Conservation (phyloP, 2,329 filamentous ascomycete genomes). For the Exophiala bonariae region DNA sequence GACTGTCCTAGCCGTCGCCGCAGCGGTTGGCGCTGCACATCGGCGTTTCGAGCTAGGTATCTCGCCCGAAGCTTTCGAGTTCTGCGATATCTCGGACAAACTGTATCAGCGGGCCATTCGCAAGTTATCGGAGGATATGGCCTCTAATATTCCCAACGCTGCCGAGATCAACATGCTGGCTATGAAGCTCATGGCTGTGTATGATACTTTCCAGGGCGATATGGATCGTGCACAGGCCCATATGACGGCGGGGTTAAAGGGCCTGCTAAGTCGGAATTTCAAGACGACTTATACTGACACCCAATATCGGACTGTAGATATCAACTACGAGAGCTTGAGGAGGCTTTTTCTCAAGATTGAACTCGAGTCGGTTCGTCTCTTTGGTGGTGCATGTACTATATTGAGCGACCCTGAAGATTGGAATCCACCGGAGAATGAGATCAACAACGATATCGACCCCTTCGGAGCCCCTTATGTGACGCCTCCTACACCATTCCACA, state of each 20-base stretch:
- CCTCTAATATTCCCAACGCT: constrained; percentile 12
- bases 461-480: too few relatives aligned
- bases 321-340: constrained; percentile 20
- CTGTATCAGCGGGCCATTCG: constrained; percentile 21
- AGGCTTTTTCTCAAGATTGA: constrained; percentile 22
- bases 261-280: constrained; percentile 19
- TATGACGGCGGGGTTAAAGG: constrained; percentile 22
- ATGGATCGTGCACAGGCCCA: constrained; percentile 20
- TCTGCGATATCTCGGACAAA: constrained; percentile 25
- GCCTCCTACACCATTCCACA: neutral
- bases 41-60: constrained; percentile 27
- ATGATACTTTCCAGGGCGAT: constrained; percentile 28
- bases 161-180: constrained; percentile 26
- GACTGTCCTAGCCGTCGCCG: constrained; percentile 22
- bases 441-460: too few relatives aligned
- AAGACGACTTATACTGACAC: constrained; percentile 24
- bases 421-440: too few relatives aligned
- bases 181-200: constrained; percentile 25
- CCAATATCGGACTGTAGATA: constrained; percentile 21
- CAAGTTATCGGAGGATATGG: constrained; percentile 17
- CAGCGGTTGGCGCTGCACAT: constrained; percentile 28
- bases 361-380: constrained; percentile 21
- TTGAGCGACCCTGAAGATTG: constrained; percentile 19
- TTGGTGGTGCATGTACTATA: constrained; percentile 16
- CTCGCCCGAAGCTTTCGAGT: constrained; percentile 26